Conservation (phyloP, 257 asterid species). For the Forsythia viridissima region DNA sequence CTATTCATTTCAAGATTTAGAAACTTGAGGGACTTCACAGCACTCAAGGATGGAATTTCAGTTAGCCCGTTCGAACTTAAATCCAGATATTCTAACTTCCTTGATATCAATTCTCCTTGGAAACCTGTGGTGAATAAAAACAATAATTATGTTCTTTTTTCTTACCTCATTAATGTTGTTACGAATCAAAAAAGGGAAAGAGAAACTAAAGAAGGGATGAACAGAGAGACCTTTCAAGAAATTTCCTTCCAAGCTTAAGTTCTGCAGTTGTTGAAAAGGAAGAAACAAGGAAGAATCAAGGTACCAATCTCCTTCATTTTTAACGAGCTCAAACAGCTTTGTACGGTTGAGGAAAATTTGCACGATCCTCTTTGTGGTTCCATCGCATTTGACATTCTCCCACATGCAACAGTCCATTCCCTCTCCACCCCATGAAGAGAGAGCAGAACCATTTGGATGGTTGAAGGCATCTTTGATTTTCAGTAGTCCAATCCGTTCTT, state of each 20-base stretch:
- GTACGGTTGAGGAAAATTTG: conserved; percentile 12
- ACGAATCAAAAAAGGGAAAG: background rate
- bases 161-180: background rate
- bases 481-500: conserved; percentile 30
- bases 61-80: background rate
- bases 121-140: conserved; percentile 16
- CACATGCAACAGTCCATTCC: conserved; percentile 26
- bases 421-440: conserved; percentile 27
- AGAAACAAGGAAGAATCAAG: conserved; percentile 25
- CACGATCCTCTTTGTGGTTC: background rate
- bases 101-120: conserved; percentile 18
- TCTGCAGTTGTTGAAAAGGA: conserved; percentile 28
- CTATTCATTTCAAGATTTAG: background rate
- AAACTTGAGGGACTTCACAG: conserved; percentile 8
- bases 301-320: background rate
- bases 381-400: conserved; percentile 28
- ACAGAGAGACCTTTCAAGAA: conserved; percentile 8
- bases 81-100: conserved; percentile 23
- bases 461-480: conserved; percentile 25
- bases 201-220: background rate
- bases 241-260: conserved; percentile 20
- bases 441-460: conserved; percentile 22
- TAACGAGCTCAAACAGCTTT: background rate
- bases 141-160: background rate
- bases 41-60: conserved; percentile 21